These are phyloP conservation scores for Nicotiana paniculata DNA, from an alignment of 257 asterid genomes.

Conservation along the genomic window DNA sequence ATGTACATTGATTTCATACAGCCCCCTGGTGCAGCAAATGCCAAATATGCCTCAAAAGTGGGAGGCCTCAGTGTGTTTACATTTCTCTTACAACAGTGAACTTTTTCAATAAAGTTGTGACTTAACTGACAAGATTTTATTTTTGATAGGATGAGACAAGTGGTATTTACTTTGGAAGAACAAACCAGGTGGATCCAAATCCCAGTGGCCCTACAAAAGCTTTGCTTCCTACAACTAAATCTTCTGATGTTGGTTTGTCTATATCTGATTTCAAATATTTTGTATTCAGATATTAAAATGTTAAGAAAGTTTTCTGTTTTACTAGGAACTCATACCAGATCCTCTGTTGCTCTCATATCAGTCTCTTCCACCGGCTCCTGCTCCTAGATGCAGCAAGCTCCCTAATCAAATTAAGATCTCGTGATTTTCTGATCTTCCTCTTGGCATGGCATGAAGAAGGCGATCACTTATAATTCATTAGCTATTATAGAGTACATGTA, in stretches of 20 bases:
- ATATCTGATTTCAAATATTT: not conserved
- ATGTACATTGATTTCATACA: not conserved
- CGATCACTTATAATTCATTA: not conserved
- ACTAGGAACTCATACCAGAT: not conserved
- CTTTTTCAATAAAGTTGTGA: not conserved
- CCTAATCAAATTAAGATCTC: not conserved
- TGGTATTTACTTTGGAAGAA: not conserved
- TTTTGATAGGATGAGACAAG: no score
- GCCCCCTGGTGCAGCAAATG: not conserved
- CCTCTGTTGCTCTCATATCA: not conserved
- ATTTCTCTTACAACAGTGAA: not conserved
- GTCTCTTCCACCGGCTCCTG: not conserved
- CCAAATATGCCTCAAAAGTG: not conserved
- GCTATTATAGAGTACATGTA: not conserved
- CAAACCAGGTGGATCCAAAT: not conserved
- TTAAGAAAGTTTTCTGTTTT: not conserved
- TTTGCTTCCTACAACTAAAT: not conserved
- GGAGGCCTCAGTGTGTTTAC: not conserved
- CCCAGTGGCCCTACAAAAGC: not conserved
- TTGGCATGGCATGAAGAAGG: not conserved
- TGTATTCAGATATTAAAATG: no score
- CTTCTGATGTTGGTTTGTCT: not conserved
- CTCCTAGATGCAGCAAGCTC: not conserved
- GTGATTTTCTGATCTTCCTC: not conserved
- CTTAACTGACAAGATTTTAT: no score